These are phyloP conservation scores for Millerozyma miso DNA, from an alignment of 805 yeast species.

Conservation along the genomic window DNA sequence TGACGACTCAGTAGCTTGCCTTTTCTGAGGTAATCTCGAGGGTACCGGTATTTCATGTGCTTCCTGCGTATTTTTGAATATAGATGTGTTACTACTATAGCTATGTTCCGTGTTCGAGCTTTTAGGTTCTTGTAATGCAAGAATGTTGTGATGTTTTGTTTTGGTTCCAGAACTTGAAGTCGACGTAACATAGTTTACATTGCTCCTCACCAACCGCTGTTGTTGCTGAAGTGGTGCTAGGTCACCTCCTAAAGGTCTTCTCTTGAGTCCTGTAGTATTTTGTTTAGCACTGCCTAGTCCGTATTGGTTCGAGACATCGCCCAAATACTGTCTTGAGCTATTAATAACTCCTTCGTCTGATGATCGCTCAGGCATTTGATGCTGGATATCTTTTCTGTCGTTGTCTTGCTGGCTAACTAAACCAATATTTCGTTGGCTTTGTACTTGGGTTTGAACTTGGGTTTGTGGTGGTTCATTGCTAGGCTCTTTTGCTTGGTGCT, in stretches of 20 bases:
- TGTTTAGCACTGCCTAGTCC: slow-evolving; percentile 12
- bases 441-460: slow-evolving; percentile 1
- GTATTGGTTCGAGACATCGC: slow-evolving; percentile 37
- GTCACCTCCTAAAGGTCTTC: slow-evolving; percentile 35
- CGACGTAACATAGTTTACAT: slow-evolving; percentile 2
- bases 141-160: slow-evolving; percentile 4
- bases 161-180: slow-evolving; percentile 3
- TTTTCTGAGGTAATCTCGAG: slow-evolving; percentile 41
- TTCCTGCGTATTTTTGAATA: slow-evolving; percentile 4
- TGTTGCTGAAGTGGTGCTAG: slow-evolving; percentile 25
- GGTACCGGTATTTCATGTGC: slow-evolving; percentile 17
- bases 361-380: slow-evolving; percentile 1
- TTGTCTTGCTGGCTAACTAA: not conserved
- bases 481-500: not conserved
- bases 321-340: slow-evolving; percentile 25
- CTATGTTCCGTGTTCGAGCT: slow-evolving; percentile 2
- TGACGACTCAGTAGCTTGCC: slow-evolving; percentile 54
- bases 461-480: not conserved
- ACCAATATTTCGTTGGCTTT: not conserved
- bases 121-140: slow-evolving; percentile 6
- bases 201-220: slow-evolving; percentile 1
- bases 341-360: slow-evolving; percentile 8
- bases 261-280: slow-evolving; percentile 7
- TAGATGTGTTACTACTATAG: slow-evolving; percentile 5
- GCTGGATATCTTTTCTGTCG: not conserved